Evolutionary conservation across 2,329 filamentous ascomycete species (phyloP).

Genomic region (Colletotrichum karsti): DNA sequence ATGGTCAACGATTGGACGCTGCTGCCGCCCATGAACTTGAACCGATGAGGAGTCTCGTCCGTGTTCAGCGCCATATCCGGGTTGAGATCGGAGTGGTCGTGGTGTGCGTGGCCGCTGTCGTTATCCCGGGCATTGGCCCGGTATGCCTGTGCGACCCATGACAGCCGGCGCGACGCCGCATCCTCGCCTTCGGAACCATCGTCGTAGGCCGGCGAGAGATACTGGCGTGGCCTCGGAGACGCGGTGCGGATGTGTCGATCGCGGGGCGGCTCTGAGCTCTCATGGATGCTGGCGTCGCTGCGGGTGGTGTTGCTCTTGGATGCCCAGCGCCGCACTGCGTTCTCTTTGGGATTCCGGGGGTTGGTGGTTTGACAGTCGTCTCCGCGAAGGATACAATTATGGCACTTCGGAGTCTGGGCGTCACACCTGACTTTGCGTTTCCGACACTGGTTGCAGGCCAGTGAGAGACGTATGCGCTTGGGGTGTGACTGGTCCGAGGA

Average conservation of each 20-base stretch:
- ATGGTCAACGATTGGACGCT: conserved; percentile 34
- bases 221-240: conserved; percentile 1
- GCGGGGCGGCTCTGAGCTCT: neutral
- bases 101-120: neutral
- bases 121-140: conserved; percentile 10
- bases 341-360: conserved; percentile 31
- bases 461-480: conserved; percentile 32
- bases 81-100: conserved; percentile 15
- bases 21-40: conserved; percentile 33
- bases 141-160: conserved; percentile 16
- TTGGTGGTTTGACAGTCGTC: conserved; percentile 36
- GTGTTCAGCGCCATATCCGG: conserved; percentile 35
- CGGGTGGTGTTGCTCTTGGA: conserved; percentile 22
- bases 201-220: conserved; percentile 8
- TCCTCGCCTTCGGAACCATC: conserved; percentile 7
- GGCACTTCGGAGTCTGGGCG: conserved; percentile 35
- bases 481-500: neutral
- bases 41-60: conserved; percentile 31
- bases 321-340: conserved; percentile 30
- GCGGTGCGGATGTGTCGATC: neutral
- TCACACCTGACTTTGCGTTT: conserved; percentile 39
- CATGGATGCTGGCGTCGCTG: neutral
- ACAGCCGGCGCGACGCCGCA: neutral
- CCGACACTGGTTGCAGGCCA: conserved; percentile 36
- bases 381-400: conserved; percentile 40